These are phyloP conservation scores for Colletotrichum euphorbiae DNA, from an alignment of 2,329 filamentous ascomycete species.

Conservation along the genomic window DNA sequence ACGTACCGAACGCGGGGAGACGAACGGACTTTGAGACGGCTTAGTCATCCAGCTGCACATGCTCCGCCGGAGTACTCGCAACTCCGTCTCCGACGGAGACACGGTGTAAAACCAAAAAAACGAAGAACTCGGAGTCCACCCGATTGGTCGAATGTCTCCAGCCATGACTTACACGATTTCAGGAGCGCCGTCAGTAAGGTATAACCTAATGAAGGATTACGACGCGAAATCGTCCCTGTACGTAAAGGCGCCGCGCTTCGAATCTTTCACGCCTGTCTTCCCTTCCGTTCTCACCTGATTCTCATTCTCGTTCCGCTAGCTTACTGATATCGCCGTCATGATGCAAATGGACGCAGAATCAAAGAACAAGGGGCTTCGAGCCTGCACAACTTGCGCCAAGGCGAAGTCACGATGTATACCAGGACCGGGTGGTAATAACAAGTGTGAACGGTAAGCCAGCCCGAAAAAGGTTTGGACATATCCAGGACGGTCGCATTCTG, in stretches of 20 bases:
- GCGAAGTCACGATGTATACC: conserved; percentile 64
- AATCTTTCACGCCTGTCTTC: not conserved
- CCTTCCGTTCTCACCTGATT: not conserved
- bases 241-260: conserved; percentile 5
- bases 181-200: conserved; percentile 19
- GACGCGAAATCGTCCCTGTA: conserved; percentile 16
- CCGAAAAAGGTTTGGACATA: not conserved
- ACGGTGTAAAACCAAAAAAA: conserved; percentile 20
- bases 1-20: not conserved
- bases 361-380: conserved; percentile 57
- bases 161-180: conserved; percentile 35
- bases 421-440: conserved; percentile 52
- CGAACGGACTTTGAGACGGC: not conserved
- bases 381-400: conserved; percentile 63
- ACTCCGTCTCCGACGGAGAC: conserved; percentile 35
- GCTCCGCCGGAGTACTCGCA: conserved; percentile 14
- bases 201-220: conserved; percentile 26
- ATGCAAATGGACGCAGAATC: conserved; percentile 27
- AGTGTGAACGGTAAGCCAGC: conserved; percentile 60
- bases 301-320: not conserved
- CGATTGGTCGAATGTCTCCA: conserved; percentile 20
- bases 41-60: not conserved
- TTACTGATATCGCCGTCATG: not conserved
- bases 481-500: not conserved
- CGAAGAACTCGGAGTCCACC: conserved; percentile 1